phyloP scores from a whole-genome alignment of 192 early-diverging fungal genomes.

The Coemansia sp. region DNA sequence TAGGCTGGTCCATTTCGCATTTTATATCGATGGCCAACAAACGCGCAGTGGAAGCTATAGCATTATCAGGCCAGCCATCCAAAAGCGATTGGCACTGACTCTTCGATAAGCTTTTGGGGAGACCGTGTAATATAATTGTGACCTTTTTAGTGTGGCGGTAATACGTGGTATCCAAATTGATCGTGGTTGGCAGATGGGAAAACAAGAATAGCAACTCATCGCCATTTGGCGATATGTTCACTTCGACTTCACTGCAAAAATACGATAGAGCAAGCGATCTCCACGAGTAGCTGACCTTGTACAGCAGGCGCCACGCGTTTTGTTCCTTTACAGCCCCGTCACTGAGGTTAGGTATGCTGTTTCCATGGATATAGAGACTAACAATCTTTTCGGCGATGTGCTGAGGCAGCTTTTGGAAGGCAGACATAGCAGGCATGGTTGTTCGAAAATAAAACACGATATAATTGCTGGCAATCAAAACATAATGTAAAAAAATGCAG shows the following conservation, averaged over 20 bases:
- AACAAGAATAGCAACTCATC: neutral
- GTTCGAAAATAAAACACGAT: neutral
- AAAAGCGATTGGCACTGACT: neutral
- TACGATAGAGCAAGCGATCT: neutral
- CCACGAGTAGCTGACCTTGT: neutral
- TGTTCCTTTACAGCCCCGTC: neutral
- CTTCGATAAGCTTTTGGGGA: neutral
- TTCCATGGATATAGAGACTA: neutral
- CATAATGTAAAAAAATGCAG: neutral
- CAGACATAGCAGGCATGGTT: neutral
- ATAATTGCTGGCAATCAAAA: neutral
- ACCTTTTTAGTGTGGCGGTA: neutral
- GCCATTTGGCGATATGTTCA: neutral
- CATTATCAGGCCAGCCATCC: neutral
- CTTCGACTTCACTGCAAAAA: neutral
- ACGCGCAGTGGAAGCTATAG: neutral
- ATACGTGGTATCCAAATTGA: neutral
- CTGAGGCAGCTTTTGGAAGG: neutral
- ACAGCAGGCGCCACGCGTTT: neutral
- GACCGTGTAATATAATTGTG: neutral
- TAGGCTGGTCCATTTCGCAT: neutral
- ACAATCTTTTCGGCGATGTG: neutral
- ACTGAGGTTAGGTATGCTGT: neutral
- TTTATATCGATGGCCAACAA: neutral
- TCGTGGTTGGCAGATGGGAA: neutral